Base-by-base conservation (phyloP, 108 stramenopile genomes). In the Parmales sp. region DNA sequence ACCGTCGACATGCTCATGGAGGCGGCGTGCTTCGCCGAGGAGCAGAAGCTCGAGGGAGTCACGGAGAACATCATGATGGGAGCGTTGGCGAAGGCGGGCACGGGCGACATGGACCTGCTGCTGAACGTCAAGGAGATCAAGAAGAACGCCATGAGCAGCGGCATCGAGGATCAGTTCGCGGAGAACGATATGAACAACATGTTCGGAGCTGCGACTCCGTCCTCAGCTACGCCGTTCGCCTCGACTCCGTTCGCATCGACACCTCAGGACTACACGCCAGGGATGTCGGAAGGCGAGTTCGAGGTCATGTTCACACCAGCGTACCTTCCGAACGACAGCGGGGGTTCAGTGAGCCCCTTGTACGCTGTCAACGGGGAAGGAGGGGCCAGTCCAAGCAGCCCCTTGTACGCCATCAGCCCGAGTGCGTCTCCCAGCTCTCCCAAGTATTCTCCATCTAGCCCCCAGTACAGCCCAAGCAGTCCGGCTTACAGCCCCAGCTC, bases 21-120 rank as follows among this genome's bases (percentile, higher is more conserved):
- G 72, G 90, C 95, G 39, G 95, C 98, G 8, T 74, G 88, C 46
- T 95, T 85, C 75, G 91, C 92, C 3, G 94, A 97, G 71, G 83
- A 84, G 68, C 96, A 99, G 72, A 81, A 90, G 34, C 82, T 99
- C 6, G 86, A 87, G 70, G 95, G 95, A 25, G 96, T 99, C 6
- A 95, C 94, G 22, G 94, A 96, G 73, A 99, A 97, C 70, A 95
- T 99, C 63, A 93, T 99, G 94, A 86, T 97, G 82, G 98, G 95
- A 0, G 94, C 95, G 74, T 82, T 95, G 65, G 93, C 91, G 26
- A 74, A 86, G 39, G 88, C 95, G 34, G 96, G 96, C 41, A 95
- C 96, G 0, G 96, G 96, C 31, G 82, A 85, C 64, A 90, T 96
- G 81, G 95, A 97, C 49, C 78, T 97, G 22, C 76, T 95, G 45